These are phyloP conservation scores for Dendryphion nanum DNA, from an alignment of 2,329 filamentous ascomycete genomes.

Conservation along the genomic window DNA sequence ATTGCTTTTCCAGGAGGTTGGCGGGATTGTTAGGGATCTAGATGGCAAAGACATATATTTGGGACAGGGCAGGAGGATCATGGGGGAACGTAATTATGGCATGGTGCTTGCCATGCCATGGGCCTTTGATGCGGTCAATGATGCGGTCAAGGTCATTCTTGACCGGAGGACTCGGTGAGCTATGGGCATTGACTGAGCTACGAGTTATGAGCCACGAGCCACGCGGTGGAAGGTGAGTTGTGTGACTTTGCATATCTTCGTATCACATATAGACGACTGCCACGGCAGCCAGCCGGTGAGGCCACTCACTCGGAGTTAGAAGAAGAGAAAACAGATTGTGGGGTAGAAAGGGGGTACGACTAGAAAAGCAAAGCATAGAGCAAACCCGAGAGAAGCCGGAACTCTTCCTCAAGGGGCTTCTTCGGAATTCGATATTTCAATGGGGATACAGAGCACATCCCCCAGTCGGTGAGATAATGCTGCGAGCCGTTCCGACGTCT, in stretches of 20 bases:
- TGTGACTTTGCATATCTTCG: no score
- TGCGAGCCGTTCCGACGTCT: no score
- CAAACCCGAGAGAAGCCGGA: no score
- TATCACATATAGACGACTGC: conserved; percentile 3
- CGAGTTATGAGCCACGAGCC: neutral
- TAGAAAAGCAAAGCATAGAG: no score
- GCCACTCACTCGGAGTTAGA: neutral
- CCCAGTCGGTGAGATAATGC: no score
- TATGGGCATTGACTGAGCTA: no score
- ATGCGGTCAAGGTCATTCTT: conserved; percentile 28
- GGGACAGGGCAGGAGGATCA: conserved; percentile 29
- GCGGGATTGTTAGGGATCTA: conserved; percentile 52
- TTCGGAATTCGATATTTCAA: no score
- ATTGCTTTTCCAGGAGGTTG: conserved; percentile 51
- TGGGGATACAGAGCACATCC: no score
- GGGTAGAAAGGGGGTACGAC: no score
- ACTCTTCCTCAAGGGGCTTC: no score
- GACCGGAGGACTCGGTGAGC: conserved; percentile 15
- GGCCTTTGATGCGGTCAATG: conserved; percentile 23
- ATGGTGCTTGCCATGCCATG: conserved; percentile 33
- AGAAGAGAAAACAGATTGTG: conserved; percentile 25
- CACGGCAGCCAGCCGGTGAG: conserved; percentile 2
- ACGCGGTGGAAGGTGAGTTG: conserved; percentile 17
- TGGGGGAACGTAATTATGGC: conserved; percentile 32
- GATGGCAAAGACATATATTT: conserved; percentile 52